Evolutionary conservation across 177 flowering plant genomes (phyloP).

Genomic region (Tripterygium wilfordii): DNA sequence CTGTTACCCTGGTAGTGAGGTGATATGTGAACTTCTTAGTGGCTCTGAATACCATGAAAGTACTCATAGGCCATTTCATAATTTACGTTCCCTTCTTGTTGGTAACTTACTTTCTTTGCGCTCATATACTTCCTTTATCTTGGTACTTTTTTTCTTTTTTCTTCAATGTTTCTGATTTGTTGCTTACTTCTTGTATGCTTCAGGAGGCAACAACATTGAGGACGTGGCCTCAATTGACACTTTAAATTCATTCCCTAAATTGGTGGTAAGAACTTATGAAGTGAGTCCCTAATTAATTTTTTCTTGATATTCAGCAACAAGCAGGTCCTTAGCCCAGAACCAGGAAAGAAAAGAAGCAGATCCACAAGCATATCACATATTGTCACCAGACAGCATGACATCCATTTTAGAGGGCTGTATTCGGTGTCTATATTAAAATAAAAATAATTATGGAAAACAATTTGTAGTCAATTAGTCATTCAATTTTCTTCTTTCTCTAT

Average conservation of each 20-base stretch:
- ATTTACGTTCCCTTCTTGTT: constrained; percentile 72
- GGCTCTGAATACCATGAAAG: constrained; percentile 21
- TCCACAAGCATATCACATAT: too few species aligned
- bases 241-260: constrained; percentile 62
- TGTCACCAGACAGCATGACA: too few species aligned
- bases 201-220: constrained; percentile 76
- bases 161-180: constrained; percentile 5
- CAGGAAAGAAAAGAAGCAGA: too few species aligned
- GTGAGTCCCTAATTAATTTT: too few species aligned
- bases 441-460: too few species aligned
- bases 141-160: background rate
- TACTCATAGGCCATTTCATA: constrained; percentile 46
- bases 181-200: constrained; percentile 11
- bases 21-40: constrained; percentile 8
- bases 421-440: too few species aligned
- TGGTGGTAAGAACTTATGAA: constrained; percentile 47
- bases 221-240: constrained; percentile 70
- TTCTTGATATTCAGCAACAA: too few species aligned
- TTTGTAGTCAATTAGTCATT: too few species aligned
- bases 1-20: constrained; percentile 46
- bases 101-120: constrained; percentile 36
- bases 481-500: too few species aligned
- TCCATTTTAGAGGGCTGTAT: too few species aligned
- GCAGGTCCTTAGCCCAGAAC: too few species aligned
- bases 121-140: background rate